Evolutionary conservation across 441 rosid species (phyloP).

Genomic region (Brassica hybrid): DNA sequence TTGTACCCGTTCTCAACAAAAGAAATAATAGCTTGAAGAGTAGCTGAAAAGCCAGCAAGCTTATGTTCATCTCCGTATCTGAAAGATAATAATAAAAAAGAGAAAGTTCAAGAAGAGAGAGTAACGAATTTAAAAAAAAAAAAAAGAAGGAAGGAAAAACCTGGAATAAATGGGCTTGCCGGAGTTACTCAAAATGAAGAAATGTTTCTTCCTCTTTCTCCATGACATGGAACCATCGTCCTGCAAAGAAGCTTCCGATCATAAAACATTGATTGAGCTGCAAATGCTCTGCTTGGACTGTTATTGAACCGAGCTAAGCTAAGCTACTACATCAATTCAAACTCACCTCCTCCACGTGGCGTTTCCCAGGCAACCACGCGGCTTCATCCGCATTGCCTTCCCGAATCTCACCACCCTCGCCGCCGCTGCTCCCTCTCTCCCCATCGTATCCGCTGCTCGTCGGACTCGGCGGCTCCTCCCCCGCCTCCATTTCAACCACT

Average conservation of each 20-base stretch:
- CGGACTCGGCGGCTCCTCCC: constrained; percentile 71
- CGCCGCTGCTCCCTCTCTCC: constrained; percentile 85
- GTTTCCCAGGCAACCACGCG: constrained; percentile 89
- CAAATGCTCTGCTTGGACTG: too few relatives aligned
- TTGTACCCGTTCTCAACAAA: constrained; percentile 99
- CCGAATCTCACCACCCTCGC: constrained; percentile 73
- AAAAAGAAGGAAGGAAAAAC: constrained; percentile 49
- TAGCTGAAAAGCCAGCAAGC: constrained; percentile 98
- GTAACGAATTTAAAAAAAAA: not conserved
- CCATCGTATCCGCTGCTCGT: constrained; percentile 95
- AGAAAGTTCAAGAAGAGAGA: not conserved
- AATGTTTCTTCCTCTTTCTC: constrained; percentile 99
- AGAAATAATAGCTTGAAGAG: constrained; percentile 97
- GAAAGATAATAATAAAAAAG: constrained; percentile 28
- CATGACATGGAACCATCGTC: constrained; percentile 92
- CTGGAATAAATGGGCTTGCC: constrained; percentile 99
- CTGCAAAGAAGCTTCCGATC: constrained; percentile 52
- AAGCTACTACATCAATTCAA: not conserved
- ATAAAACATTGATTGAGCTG: not conserved
- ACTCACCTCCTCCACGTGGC: constrained; percentile 87
- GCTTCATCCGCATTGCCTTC: constrained; percentile 53
- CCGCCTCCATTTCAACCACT: constrained; percentile 63
- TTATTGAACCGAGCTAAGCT: too few relatives aligned
- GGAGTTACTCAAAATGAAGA: constrained; percentile 90
- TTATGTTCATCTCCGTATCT: constrained; percentile 99